phyloP scores from a whole-genome alignment of 2,329 filamentous ascomycete genomes.

The Cladosporium sp. region DNA sequence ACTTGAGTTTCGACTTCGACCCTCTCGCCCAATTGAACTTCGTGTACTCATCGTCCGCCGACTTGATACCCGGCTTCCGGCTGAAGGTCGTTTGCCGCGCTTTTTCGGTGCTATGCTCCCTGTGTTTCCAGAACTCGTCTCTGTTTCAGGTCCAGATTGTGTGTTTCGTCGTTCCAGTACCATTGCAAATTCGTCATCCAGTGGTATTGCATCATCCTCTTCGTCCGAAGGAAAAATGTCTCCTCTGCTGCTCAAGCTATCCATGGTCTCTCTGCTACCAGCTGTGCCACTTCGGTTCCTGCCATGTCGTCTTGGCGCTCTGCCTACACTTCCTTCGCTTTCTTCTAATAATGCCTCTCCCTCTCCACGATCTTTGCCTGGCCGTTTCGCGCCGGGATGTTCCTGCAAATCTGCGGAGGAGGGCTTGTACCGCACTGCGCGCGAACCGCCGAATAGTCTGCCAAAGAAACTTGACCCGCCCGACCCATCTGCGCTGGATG shows the following conservation, averaged over 20 bases:
- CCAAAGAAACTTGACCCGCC: slow-evolving; percentile 76
- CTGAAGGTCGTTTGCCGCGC: slow-evolving; percentile 39
- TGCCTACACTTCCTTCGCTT: slow-evolving; percentile 45
- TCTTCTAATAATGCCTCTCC: slow-evolving; percentile 67
- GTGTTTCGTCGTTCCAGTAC: slow-evolving; percentile 65
- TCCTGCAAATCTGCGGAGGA: slow-evolving; percentile 88
- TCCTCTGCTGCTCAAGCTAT: slow-evolving; percentile 80
- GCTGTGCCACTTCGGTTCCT: slow-evolving; percentile 73
- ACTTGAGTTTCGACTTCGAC: slow-evolving; percentile 18
- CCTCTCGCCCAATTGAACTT: slow-evolving; percentile 12
- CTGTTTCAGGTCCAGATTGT: slow-evolving; percentile 52
- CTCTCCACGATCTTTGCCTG: slow-evolving; percentile 48
- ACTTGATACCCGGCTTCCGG: slow-evolving; percentile 24
- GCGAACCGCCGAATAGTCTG: slow-evolving; percentile 71
- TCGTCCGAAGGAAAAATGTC: slow-evolving; percentile 91
- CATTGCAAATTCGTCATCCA: slow-evolving; percentile 90
- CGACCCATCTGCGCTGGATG: slow-evolving; percentile 50
- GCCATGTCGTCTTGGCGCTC: slow-evolving; percentile 31
- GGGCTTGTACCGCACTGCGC: slow-evolving; percentile 78
- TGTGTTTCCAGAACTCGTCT: slow-evolving; percentile 64
- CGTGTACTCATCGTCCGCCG: slow-evolving; percentile 27
- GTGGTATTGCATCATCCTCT: slow-evolving; percentile 78
- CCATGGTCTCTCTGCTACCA: slow-evolving; percentile 74
- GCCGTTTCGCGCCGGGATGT: slow-evolving; percentile 60
- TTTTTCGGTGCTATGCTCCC: slow-evolving; percentile 18